Percentiles rank a stretch among this genome's conserved stretches.
Evolutionary conservation across 768 basidiomycete species (phyloP).

Genomic region (Rhizopogon roseolus): DNA sequence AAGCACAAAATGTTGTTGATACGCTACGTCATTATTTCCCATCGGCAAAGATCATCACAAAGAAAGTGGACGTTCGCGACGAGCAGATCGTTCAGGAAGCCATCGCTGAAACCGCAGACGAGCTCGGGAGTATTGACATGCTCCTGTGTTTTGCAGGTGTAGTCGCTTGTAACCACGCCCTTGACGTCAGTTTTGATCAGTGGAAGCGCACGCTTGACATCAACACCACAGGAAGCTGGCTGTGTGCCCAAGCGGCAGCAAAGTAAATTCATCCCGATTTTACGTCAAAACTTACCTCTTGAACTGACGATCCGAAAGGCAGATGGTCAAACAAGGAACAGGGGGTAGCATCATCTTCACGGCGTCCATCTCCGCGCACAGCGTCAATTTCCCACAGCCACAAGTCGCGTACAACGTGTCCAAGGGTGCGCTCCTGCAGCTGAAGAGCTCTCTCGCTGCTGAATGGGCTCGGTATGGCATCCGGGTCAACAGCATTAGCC

Average conservation of each 20-base stretch:
- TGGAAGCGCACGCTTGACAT: slow-evolving; percentile 37
- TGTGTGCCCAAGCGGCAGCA: slow-evolving; percentile 38
- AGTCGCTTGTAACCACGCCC: slow-evolving; percentile 29
- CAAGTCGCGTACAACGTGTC: slow-evolving; percentile 39
- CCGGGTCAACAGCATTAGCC: slow-evolving; percentile 38
- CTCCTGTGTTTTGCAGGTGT: slow-evolving; percentile 42
- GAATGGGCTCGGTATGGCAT: slow-evolving; percentile 40
- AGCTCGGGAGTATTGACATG: slow-evolving; percentile 30
- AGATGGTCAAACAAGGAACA: slow-evolving; percentile 36
- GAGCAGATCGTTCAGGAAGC: slow-evolving; percentile 22
- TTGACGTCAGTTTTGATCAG: slow-evolving; percentile 25
- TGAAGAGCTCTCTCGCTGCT: slow-evolving; percentile 34
- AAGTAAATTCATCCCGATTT: slow-evolving; percentile 20
- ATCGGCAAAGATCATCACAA: slow-evolving; percentile 25
- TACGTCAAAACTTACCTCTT: not conserved
- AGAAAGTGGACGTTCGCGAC: slow-evolving; percentile 30
- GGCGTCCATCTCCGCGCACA: slow-evolving; percentile 39
- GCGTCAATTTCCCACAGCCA: slow-evolving; percentile 37
- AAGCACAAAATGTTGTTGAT: slow-evolving; percentile 8
- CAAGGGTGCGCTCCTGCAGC: slow-evolving; percentile 35
- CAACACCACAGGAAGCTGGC: slow-evolving; percentile 41
- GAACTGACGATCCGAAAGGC: slow-evolving; percentile 15
- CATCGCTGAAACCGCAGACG: slow-evolving; percentile 16
- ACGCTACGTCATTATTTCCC: slow-evolving; percentile 22
- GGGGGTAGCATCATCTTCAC: slow-evolving; percentile 40